Evolutionary conservation across 305 asterid genomes (phyloP), one percentile per base, ranked within the genome.

Genomic region (Solanum hybrid): DNA sequence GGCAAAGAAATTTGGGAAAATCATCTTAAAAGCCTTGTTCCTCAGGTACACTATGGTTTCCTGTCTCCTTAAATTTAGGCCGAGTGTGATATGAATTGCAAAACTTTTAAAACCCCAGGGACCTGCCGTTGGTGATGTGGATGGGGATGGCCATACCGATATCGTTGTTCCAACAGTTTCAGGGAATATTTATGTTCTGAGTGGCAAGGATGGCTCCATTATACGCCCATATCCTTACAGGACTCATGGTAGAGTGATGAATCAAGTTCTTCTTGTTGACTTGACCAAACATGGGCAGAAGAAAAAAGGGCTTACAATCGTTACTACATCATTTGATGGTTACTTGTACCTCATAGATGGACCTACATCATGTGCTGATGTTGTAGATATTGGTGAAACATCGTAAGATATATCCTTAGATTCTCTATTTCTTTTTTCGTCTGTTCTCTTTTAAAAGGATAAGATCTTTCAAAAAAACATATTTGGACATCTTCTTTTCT

Each of bases 361-460:
- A 36, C 98, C 97, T 88, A 96, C 98, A 9, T 96, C 99, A 29
- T 98, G 99, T 92, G 98, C 99, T 85, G 99, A 98, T 94, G 99
- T 96, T 90, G 98, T 97, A 87, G 99, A 98, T 93, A 98, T 98
- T 81, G 99, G 99, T 87, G 99, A 98, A 95, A 98, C 99, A 88
- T 97, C 98, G 99, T 96, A 94, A 96, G 98, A 91, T 86, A 76
- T 66, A 79, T 64, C 81, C 78, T 75, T 90, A 88, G 14, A 34
- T 85, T 85, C 56, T 32, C 51, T 85, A 12, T 60, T 60, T 84
- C 35, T 38, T 88, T 84, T 77, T 85, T 32, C 77, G 24, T 11
- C 51, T 85, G 14, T 85, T 22, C 34, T 85, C 40, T 60, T 85
- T 60, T 60, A 11, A 84, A 84, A 84, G 40, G 87, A 84, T 27